Evolutionary conservation across 768 basidiomycete species (phyloP), one percentile per base, ranked within the genome.

Genomic region (Cystobasidiopsis lactophilus): DNA sequence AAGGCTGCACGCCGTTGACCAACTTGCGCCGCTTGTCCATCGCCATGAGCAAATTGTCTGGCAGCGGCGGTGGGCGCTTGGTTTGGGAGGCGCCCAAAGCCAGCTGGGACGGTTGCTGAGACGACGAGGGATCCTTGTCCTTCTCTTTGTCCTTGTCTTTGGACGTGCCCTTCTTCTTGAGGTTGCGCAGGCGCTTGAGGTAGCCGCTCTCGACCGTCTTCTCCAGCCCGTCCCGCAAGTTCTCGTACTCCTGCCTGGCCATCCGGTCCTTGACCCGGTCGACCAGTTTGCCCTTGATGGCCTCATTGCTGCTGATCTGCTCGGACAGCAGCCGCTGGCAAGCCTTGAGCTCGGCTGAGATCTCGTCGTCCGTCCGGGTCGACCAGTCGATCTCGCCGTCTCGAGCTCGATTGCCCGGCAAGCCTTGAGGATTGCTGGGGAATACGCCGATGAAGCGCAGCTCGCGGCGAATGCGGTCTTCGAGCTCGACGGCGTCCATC

Each of bases 161-260:
- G 16, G 33, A 35, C 7, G 33, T 7, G 33, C 33, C 33, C 59
- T 64, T 60, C 51, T 57, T 47, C 78, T 77, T 3, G 67, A 62
- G 58, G 24, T 58, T 49, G 70, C 82, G 80, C 70, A 84, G 80
- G 44, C 88, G 72, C 66, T 82, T 85, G 50, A 74, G 64, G 69
- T 80, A 93, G 10, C 79, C 70, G 18, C 69, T 71, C 43, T 74
- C 70, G 64, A 95, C 84, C 59, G 79, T 78, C 69, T 77, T 80
- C 71, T 96, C 89, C 46, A 96, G 74, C 3, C 79, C 73, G 57
- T 91, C 86, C 18, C 88, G 77, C 7, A 76, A 66, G 29, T 84
- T 81, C 53, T 84, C 67, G 68, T 91, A 96, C 62, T 96, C 91
- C 62, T 85, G 83, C 63, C 85, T 84, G 5, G 79, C 86, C 18